Evolutionary conservation across 306 rosid genomes (phyloP), one percentile per base, ranked within the genome.

Genomic region (Echinosophora koreensis): DNA sequence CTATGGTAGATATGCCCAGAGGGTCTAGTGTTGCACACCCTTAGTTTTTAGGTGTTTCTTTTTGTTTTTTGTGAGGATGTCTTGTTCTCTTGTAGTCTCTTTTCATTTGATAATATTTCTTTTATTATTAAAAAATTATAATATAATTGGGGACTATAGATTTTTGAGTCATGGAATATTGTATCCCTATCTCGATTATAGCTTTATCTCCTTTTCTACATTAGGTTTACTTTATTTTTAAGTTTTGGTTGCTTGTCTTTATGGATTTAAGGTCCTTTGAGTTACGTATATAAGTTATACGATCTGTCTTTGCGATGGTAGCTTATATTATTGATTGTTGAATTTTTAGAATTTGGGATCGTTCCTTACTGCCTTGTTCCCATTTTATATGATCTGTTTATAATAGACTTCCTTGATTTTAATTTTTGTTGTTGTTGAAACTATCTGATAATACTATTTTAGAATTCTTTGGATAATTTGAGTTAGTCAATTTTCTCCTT

Each of bases 351-450:
- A 27, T 28, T 22, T 70, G 66, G n/a, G 34, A 9, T 61, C 49
- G 35, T 70, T 79, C 41, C n/a, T 50, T 37, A 55, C 44, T 50
- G 61, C 66, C 69, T 49, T 62, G 35, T 61, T 71, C 51, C 35
- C 13, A 11, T 63, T 62, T 39, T 54, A 38, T n/a, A 5, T 54
- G 42, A 59, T 69, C 50, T 54, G 35, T 73, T 58, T 75, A 12
- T 74, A 67, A 12, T 49, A 13, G 22, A 54, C 59, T 55, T 54
- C 34, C 51, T 41, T 69, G 77, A 61, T 61, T 56, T 18, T 58
- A 12, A 35, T 50, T 82, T 28, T 46, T 30, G 69, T 30, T 78
- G 17, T 8, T 16, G 37, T 55, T 69, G 71, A 42, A 52, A 30
- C 46, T 35, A 18, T 32, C 34, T 69, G 13, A 71, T 63, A 8